A percentile compares a stretch with the other conserved stretches of the same genome.
Evolutionary conservation across 2,329 filamentous ascomycete species (phyloP).

Genomic region (Exophiala oligosperma): DNA sequence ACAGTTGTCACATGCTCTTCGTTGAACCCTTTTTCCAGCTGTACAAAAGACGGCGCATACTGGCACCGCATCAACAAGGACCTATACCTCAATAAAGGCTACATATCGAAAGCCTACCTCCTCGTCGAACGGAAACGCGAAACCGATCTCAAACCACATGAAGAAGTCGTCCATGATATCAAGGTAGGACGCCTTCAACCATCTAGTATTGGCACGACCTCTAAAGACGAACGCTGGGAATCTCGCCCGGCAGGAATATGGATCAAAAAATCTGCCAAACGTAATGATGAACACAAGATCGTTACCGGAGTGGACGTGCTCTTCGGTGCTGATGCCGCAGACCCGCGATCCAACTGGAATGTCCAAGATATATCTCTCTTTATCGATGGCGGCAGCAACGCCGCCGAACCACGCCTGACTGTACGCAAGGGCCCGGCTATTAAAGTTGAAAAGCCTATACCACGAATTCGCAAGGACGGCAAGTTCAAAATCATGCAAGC

Average conservation of each 20-base stretch:
- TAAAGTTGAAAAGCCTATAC: constrained; percentile 67
- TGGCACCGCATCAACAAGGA: constrained; percentile 92
- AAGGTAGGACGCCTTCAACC: constrained; percentile 74
- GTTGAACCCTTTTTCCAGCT: constrained; percentile 72
- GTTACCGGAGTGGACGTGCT: constrained; percentile 83
- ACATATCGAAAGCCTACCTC: constrained; percentile 75
- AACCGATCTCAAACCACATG: constrained; percentile 71
- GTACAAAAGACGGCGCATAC: constrained; percentile 67
- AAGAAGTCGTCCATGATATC: constrained; percentile 79
- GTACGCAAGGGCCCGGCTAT: constrained; percentile 69
- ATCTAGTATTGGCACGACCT: constrained; percentile 53
- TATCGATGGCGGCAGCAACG: constrained; percentile 60
- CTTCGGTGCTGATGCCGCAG: constrained; percentile 87
- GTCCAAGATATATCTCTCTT: constrained; percentile 73
- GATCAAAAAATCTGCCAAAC: constrained; percentile 73
- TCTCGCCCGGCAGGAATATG: constrained; percentile 74
- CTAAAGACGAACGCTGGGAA: constrained; percentile 72
- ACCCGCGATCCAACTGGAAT: constrained; percentile 83
- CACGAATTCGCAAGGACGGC: constrained; percentile 80
- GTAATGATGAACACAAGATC: constrained; percentile 70
- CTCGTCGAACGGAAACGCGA: constrained; percentile 83
- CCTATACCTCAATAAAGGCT: constrained; percentile 73
- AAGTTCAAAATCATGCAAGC: constrained; percentile 97
- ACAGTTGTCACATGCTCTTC: constrained; percentile 74
- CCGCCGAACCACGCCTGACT: constrained; percentile 72